Evolutionary conservation across 805 yeast species (phyloP).

Genomic region (Starmerella floris): DNA sequence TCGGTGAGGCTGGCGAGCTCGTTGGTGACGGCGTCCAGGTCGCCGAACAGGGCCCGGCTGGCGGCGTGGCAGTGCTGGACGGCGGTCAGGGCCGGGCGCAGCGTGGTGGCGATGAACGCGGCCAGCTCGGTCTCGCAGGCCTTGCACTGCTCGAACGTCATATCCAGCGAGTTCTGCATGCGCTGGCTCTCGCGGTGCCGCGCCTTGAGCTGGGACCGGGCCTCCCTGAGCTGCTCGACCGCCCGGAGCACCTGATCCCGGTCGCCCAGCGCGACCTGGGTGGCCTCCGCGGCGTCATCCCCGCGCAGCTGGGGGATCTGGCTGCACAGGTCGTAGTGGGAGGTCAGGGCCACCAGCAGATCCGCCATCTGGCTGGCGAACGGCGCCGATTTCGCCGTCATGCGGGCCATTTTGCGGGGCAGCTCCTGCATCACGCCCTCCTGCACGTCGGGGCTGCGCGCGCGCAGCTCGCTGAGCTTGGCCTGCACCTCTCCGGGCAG

Average conservation of each 20-base stretch:
- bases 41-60: constrained; percentile 21
- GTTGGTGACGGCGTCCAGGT: constrained; percentile 24
- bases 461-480: constrained; percentile 14
- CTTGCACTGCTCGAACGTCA: constrained; percentile 21
- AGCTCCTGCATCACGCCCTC: constrained; percentile 22
- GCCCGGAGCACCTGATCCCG: constrained; percentile 27
- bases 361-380: constrained; percentile 57
- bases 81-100: constrained; percentile 15
- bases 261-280: constrained; percentile 36
- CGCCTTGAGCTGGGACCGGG: constrained; percentile 7
- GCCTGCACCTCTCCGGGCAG: constrained; percentile 15
- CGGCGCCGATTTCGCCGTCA: constrained; percentile 21
- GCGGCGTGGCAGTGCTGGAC: constrained; percentile 18
- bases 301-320: constrained; percentile 34
- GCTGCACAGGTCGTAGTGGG: constrained; percentile 69
- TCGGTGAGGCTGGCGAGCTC: constrained; percentile 33
- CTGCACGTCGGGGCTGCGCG: constrained; percentile 13
- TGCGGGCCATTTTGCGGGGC: constrained; percentile 24
- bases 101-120: constrained; percentile 17
- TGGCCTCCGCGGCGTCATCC: constrained; percentile 38
- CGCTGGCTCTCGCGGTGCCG: constrained; percentile 12
- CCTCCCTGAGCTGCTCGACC: constrained; percentile 20
- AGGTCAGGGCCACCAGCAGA: constrained; percentile 55
- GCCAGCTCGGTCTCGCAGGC: constrained; percentile 13
- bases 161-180: constrained; percentile 18